A percentile compares a stretch with the other conserved stretches of the same genome.
Evolutionary conservation across 768 basidiomycete species (phyloP).

Genomic region (Asterophora parasitica): DNA sequence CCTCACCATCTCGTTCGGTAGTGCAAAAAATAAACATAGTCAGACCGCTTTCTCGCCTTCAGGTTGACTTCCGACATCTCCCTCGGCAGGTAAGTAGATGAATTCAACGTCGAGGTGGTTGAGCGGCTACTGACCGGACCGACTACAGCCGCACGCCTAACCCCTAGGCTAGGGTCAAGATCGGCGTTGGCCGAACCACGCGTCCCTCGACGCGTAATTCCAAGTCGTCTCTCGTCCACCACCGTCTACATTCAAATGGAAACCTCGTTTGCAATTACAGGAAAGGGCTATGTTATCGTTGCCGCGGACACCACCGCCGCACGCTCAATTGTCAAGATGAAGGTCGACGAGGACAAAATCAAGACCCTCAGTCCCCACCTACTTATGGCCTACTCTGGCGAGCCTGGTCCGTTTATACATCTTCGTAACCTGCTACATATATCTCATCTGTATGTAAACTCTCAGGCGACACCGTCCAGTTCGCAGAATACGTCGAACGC

Average conservation of each 20-base stretch:
- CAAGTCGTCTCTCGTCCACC: slow-evolving; percentile 2
- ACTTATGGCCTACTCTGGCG: slow-evolving; percentile 92
- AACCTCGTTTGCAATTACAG: slow-evolving; percentile 84
- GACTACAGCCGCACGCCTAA: not conserved
- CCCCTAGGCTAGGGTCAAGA: slow-evolving; percentile 17
- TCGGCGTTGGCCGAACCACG: slow-evolving; percentile 19
- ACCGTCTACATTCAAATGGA: slow-evolving; percentile 53
- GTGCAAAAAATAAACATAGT: slow-evolving; percentile 56
- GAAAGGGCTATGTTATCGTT: slow-evolving; percentile 90
- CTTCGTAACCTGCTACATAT: slow-evolving; percentile 2
- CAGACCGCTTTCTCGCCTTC: slow-evolving; percentile 39
- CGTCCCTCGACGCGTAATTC: slow-evolving; percentile 21
- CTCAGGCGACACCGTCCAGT: slow-evolving; percentile 91
- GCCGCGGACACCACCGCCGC: slow-evolving; percentile 88
- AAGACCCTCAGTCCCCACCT: slow-evolving; percentile 86
- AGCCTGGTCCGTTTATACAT: slow-evolving; percentile 59
- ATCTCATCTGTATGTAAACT: not conserved
- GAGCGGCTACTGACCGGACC: not conserved
- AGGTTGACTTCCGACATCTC: slow-evolving; percentile 23
- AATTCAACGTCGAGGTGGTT: not conserved
- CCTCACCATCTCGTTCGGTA: slow-evolving; percentile 71
- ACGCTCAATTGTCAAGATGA: slow-evolving; percentile 96
- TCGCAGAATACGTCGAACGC: slow-evolving; percentile 93
- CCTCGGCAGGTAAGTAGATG: not conserved
- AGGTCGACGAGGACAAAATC: slow-evolving; percentile 95